Conservation (phyloP, 805 yeast species). For the Maudiozyma pseudohumilis region DNA sequence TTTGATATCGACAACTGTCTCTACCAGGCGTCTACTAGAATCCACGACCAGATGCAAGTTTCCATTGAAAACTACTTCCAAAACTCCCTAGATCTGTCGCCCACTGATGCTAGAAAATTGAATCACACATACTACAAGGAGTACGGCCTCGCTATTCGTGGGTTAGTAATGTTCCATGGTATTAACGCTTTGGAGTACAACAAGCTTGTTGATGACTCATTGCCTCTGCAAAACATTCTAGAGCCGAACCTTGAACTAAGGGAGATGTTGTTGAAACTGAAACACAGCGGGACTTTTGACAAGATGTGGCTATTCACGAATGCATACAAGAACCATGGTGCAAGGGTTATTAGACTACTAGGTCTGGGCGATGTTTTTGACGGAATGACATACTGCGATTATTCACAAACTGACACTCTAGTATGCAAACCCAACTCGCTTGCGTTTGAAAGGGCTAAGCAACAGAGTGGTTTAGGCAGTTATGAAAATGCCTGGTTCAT, state of each 20-base stretch:
- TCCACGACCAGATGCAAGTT: constrained; percentile 81
- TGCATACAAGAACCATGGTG: constrained; percentile 86
- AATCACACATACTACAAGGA: constrained; percentile 71
- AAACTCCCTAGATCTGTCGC: constrained; percentile 46
- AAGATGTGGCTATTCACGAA: constrained; percentile 88
- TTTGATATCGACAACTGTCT: constrained; percentile 94
- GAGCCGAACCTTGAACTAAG: constrained; percentile 50
- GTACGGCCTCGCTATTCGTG: constrained; percentile 91
- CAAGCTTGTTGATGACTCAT: constrained; percentile 79
- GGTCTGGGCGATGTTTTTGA: constrained; percentile 92
- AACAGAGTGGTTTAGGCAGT: constrained; percentile 39
- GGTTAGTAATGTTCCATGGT: constrained; percentile 52
- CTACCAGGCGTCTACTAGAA: constrained; percentile 61
- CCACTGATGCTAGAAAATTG: constrained; percentile 62
- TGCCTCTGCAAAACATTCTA: constrained; percentile 75
- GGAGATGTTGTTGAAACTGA: constrained; percentile 38
- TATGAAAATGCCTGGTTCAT: constrained; percentile 55
- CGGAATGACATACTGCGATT: constrained; percentile 90
- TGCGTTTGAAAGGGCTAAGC: constrained; percentile 56
- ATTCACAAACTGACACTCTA: constrained; percentile 49
- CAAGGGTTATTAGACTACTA: constrained; percentile 64
- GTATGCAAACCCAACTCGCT: constrained; percentile 82
- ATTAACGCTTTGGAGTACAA: constrained; percentile 87
- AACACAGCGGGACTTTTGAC: constrained; percentile 42
- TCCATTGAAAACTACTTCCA: constrained; percentile 77